Evolutionary conservation across 768 basidiomycete species (phyloP).

Genomic region (Suillus weaverae): DNA sequence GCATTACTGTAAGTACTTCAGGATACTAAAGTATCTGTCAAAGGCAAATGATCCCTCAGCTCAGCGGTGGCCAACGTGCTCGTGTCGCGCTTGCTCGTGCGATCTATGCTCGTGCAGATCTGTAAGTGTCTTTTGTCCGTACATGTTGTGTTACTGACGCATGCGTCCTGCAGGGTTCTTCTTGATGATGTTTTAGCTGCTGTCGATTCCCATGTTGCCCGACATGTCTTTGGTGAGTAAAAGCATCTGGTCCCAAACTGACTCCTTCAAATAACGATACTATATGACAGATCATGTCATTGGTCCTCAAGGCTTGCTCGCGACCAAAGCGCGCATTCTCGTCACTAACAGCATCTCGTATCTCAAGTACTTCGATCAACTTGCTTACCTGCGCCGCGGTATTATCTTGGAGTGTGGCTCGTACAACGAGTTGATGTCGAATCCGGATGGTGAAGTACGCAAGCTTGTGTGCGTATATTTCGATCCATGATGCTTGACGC

Average conservation of each 20-base stretch:
- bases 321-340: slow-evolving; percentile 79
- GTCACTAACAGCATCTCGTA: slow-evolving; percentile 91
- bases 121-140: slow-evolving; percentile 45
- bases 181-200: slow-evolving; percentile 90
- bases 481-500: not conserved
- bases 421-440: slow-evolving; percentile 58
- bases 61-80: slow-evolving; percentile 85
- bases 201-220: slow-evolving; percentile 84
- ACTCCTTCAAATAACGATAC: slow-evolving; percentile 1
- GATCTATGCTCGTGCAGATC: slow-evolving; percentile 88
- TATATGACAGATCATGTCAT: slow-evolving; percentile 68
- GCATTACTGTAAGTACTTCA: slow-evolving; percentile 53
- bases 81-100: slow-evolving; percentile 84
- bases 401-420: slow-evolving; percentile 78
- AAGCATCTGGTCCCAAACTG: not conserved
- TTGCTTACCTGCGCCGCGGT: slow-evolving; percentile 76
- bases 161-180: slow-evolving; percentile 48
- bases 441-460: slow-evolving; percentile 63
- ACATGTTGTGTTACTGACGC: slow-evolving; percentile 1
- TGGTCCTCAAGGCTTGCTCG: slow-evolving; percentile 79
- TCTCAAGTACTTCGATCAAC: slow-evolving; percentile 71
- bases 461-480: slow-evolving; percentile 66
- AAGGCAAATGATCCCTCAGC: slow-evolving; percentile 35
- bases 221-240: slow-evolving; percentile 72
- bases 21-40: slow-evolving; percentile 11